Base-by-base conservation (phyloP, 2,329 filamentous ascomycete genomes). In the Macrophomina tecta region DNA sequence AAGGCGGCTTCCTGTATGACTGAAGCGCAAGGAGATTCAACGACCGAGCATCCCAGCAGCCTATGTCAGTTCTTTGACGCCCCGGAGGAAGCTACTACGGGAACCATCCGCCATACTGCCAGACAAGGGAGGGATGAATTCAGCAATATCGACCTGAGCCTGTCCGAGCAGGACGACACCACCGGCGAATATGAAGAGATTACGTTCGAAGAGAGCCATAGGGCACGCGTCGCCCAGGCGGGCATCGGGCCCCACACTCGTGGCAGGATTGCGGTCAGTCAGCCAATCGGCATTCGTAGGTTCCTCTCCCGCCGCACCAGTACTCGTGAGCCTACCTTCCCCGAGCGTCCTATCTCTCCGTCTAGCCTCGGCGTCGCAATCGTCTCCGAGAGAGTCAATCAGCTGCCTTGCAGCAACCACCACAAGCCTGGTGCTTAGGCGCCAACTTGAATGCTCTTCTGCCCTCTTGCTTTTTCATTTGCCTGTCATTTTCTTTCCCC, bases 361-460 rank as follows among this genome's bases (percentile, higher is more conserved):
- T 45, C 16, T 9, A 45, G 42, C 42, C 16, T 14, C 5, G 12
- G 42, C 9, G 46, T 66, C n/a, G 64, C 64, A n/a, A 45, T 66
- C 36, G 5, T 66, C 45, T 66, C 64, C 2, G 45, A 66, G 16
- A 28, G 46, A 8, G 5, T 18, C 4, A 23, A 61, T 28, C 14
- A 52, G 55, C 55, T 66, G 18, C 64, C 64, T 23, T 34, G 40
- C 18, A 45, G 53, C 53, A 55, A 23, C 16, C 16, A 23, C 14
- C 30, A 53, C 18, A 4, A 36, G 30, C 30, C 9, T 12, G 16
- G 6, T 28, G 16, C 28, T 14, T 52, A 52, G 45, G 45, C n/a
- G 9, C 16, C 45, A 18, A n/a, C 7, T 8, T 38, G 34, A 23
- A 23, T 23, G 23, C 23, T 23, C 23, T 23, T 23, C 23, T 23